Conservation (phyloP, 352 stramenopile genomes). For the Pythium biforme region DNA sequence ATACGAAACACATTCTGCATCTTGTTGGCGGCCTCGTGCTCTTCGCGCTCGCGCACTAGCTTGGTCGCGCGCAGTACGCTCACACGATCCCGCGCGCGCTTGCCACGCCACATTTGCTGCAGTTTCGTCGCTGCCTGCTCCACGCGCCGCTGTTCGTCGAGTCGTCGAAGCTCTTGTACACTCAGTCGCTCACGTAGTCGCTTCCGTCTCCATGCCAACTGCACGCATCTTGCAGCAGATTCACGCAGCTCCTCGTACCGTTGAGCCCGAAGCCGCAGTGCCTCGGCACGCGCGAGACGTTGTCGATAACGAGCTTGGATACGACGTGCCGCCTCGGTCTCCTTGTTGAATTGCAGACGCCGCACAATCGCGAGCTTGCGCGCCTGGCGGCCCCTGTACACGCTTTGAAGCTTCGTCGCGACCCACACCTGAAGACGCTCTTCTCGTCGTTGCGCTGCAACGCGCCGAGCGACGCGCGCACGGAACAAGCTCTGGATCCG, state of each 20-base stretch:
- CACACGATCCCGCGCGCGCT: slow-evolving; percentile 33
- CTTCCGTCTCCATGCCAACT: slow-evolving; percentile 47
- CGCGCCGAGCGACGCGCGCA: slow-evolving; percentile 42
- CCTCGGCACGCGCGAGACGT: slow-evolving; percentile 17
- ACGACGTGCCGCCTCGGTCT: slow-evolving; percentile 51
- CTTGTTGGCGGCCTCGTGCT: slow-evolving; percentile 49
- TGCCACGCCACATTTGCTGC: slow-evolving; percentile 75
- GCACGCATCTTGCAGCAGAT: slow-evolving; percentile 35
- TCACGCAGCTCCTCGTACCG: slow-evolving; percentile 25
- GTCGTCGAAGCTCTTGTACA: slow-evolving; percentile 15
- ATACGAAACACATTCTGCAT: slow-evolving; percentile 61
- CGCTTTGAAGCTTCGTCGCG: slow-evolving; percentile 57
- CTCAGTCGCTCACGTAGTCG: slow-evolving; percentile 34
- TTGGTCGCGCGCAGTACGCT: slow-evolving; percentile 33
- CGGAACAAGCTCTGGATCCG: slow-evolving; percentile 72
- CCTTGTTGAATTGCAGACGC: slow-evolving; percentile 47
- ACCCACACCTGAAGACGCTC: slow-evolving; percentile 53
- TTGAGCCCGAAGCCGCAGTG: slow-evolving; percentile 17
- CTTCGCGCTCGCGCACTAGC: slow-evolving; percentile 29
- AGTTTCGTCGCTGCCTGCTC: slow-evolving; percentile 47
- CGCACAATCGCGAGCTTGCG: slow-evolving; percentile 43
- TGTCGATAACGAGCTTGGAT: slow-evolving; percentile 60
- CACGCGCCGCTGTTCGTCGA: slow-evolving; percentile 15
- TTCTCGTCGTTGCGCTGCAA: slow-evolving; percentile 44
- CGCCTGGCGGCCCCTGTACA: slow-evolving; percentile 59